Percentiles rank a stretch among this genome's conserved stretches.
These are phyloP conservation scores for Cryphonectria japonica DNA, from an alignment of 2,329 filamentous ascomycete genomes.

Conservation along the genomic window DNA sequence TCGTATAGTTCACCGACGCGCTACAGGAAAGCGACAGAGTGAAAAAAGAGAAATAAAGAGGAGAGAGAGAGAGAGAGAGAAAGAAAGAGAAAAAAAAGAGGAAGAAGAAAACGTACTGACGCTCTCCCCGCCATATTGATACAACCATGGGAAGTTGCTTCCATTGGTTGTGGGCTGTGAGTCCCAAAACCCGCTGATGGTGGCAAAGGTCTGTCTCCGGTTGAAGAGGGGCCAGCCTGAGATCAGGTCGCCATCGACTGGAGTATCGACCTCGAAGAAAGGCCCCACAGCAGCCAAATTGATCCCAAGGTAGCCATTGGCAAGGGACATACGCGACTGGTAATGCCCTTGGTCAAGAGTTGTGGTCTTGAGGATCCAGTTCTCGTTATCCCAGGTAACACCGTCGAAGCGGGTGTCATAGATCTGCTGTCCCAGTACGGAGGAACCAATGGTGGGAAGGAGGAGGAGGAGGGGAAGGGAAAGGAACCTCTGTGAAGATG, in stretches of 20 bases:
- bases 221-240: constrained; percentile 71
- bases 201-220: constrained; percentile 66
- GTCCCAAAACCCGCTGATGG: constrained; percentile 70
- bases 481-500: neutral
- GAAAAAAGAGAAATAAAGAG: no score
- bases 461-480: constrained; percentile 1
- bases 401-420: constrained; percentile 36
- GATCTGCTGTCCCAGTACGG: constrained; percentile 8
- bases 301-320: constrained; percentile 38
- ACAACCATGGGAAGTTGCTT: constrained; percentile 69
- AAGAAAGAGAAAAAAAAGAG: no score
- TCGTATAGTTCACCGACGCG: neutral
- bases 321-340: constrained; percentile 36
- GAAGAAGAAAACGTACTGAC: constrained; percentile 46
- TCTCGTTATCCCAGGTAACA: constrained; percentile 36
- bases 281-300: constrained; percentile 36
- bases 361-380: constrained; percentile 35
- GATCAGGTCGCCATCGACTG: constrained; percentile 41
- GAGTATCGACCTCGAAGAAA: constrained; percentile 36
- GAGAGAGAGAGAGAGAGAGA: no score
- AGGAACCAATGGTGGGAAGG: neutral
- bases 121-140: constrained; percentile 63
- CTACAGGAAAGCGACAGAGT: no score
- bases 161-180: constrained; percentile 59
- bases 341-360: constrained; percentile 35